Base-by-base conservation (phyloP, 257 asterid genomes). In the Pogostemon cablin region DNA sequence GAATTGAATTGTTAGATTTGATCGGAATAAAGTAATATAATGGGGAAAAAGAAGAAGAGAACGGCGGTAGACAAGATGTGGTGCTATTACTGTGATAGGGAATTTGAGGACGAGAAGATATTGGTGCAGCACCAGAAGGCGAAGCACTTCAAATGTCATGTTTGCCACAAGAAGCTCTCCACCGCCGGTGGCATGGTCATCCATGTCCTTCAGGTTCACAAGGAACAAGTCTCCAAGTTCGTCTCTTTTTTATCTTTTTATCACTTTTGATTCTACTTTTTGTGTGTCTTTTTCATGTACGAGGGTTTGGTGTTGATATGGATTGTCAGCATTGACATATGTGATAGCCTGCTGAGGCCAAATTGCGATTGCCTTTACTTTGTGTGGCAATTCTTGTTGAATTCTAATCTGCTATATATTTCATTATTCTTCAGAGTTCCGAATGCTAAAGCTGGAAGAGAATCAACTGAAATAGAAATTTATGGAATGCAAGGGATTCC, bases 401-500 rank as follows among this genome's bases (percentile, higher is more conserved):
- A 2, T 32, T 52, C 32, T 47, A 17, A 11, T 25, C 60, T 66
- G n/a, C 46, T 42, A 39, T 17, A 47, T 61, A n/a, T 12, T 41
- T 66, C 57, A 55, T 59, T 68, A 38, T 53, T 72, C 72, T n/a
- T 35, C 88, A 71, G 99, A 82, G 99, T 93, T 59, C 99, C 99
- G 25, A 93, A 93, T 80, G 96, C 99, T 5, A 93, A 93, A 77
- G 82, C 95, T 10, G 98, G 98, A 40, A 83, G 96, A 63, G 99
- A 93, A 69, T 85, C 98, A 15, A 89, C 99, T 1, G 96, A 91
- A 15, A 88, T 91, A 78, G 98, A 93, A 78, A 87, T 91, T 72
- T 93, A 93, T 73, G 99, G 99, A 72, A 93, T 93, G 99, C 96
- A 91, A 83, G 99, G 99, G 71, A 91, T 91, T 75, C 99, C 99